Base-by-base conservation (phyloP, 129 eudicot genomes). In the Pulicaria dysenterica region DNA sequence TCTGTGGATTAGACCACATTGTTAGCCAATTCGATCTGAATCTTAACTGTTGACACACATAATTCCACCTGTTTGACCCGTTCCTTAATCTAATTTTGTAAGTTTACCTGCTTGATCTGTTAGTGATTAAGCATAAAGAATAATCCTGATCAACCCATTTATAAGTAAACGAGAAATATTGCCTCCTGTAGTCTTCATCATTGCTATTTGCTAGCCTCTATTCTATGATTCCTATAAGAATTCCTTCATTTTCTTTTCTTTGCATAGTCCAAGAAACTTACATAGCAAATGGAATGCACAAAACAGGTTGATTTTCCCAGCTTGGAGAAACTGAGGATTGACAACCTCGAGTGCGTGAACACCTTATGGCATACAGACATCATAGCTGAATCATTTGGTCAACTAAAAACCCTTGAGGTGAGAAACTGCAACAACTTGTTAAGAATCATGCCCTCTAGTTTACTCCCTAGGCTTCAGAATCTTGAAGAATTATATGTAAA, bases 271-370 rank as follows among this genome's bases (percentile, higher is more conserved):
- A 79, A 57, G 36, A 61, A 49, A 56, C 74, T 81, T 46, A 75
- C 54, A 3, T 14, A 58, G 37, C 50, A 39, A 70, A 56, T 40
- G 48, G 63, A 55, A 55, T 62, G 36, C 58, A 57, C 12, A 10
- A 46, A 49, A 63, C 75, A 81, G 82, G 78, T 71, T 64, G 46
- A 56, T 41, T 76, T 81, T 39, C 85, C 85, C 13, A 70, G 70
- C 72, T 72, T 81, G 85, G 78, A 81, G 81, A 76, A 81, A 66
- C 65, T 81, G 60, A 67, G 75, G 71, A 50, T 76, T 37, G 81
- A 70, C 64, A 74, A 60, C 77, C 84, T 80, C 2, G 68, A 50
- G 74, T 36, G 61, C 51, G 56, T 53, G 64, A 61, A 59, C 17
- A 37, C 70, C 24, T 61, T 80, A 74, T 80, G 80, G 77, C 72